Conservation (phyloP, 441 rosid genomes). For the Populus hybrid region DNA sequence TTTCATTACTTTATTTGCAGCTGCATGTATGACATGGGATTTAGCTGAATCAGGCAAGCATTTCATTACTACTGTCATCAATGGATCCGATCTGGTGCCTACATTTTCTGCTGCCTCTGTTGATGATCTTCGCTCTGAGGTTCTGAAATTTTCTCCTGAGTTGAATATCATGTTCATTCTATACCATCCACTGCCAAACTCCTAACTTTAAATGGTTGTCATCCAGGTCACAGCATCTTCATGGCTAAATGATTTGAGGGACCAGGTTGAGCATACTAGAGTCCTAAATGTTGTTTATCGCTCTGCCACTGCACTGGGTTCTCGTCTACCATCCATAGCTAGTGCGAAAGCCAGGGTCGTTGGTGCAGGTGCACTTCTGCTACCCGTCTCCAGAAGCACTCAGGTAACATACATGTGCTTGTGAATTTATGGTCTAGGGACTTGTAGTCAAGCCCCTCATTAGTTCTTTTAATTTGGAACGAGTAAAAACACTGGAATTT, state of each 20-base stretch:
- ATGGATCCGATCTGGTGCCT: conserved; percentile 96
- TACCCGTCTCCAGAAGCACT: conserved; percentile 85
- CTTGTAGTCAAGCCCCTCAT: neutral
- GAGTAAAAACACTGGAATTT: neutral
- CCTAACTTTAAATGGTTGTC: conserved; percentile 9
- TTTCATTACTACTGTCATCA: conserved; percentile 69
- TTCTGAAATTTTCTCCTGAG: conserved; percentile 21
- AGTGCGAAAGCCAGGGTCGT: conserved; percentile 94
- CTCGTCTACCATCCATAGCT: conserved; percentile 87
- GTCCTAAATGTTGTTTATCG: conserved; percentile 88
- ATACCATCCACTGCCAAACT: neutral
- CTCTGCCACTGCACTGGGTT: conserved; percentile 91
- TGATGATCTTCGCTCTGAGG: conserved; percentile 95
- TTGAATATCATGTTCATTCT: neutral
- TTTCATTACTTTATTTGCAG: conserved; percentile 42
- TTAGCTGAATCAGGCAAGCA: conserved; percentile 97
- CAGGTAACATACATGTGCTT: conserved; percentile 44
- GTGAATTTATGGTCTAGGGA: neutral
- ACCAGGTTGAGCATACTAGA: conserved; percentile 84
- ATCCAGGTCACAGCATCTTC: conserved; percentile 88
- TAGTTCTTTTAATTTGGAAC: neutral
- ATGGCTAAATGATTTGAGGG: conserved; percentile 90
- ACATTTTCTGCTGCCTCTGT: conserved; percentile 87
- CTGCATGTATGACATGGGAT: conserved; percentile 99
- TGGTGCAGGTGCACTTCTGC: conserved; percentile 86